Evolutionary conservation across 169 alveolate species (phyloP).

Genomic region (Plasmodium vivax): DNA sequence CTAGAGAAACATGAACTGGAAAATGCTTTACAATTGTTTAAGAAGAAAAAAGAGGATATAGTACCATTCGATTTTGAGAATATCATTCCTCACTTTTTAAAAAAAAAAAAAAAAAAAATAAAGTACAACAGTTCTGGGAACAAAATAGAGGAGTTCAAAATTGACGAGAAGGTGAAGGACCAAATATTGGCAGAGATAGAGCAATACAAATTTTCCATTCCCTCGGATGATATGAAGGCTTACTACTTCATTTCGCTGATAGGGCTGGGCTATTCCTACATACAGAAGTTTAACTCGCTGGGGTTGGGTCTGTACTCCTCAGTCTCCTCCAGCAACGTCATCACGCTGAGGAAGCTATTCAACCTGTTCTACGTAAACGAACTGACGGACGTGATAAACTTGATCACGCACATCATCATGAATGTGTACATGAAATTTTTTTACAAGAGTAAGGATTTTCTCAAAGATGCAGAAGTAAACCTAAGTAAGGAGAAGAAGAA

Average conservation of each 20-base stretch:
- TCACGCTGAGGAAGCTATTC: constrained; percentile 13
- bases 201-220: constrained; percentile 56
- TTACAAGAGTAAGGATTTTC: not conserved
- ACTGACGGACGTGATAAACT: constrained; percentile 1
- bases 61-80: constrained; percentile 12
- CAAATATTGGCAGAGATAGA: constrained; percentile 36
- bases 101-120: constrained; percentile 27
- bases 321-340: not conserved
- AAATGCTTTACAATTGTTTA: not conserved
- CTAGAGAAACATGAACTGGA: not conserved
- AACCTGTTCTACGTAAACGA: constrained; percentile 48
- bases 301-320: constrained; percentile 46
- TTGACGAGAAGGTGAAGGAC: constrained; percentile 20
- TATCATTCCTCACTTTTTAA: constrained; percentile 7
- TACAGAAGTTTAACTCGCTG: constrained; percentile 21
- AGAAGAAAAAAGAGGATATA: not conserved
- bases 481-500: constrained; percentile 22
- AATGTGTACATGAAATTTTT: constrained; percentile 32
- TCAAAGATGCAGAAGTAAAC: not conserved
- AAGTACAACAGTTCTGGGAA: not conserved
- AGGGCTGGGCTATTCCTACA: constrained; percentile 59
- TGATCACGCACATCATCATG: not conserved
- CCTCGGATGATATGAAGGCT: constrained; percentile 3
- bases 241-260: constrained; percentile 47
- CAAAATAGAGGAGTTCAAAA: constrained; percentile 32